These are phyloP conservation scores for Heimioporus sp. DNA, from an alignment of 768 basidiomycete species.

Conservation along the genomic window DNA sequence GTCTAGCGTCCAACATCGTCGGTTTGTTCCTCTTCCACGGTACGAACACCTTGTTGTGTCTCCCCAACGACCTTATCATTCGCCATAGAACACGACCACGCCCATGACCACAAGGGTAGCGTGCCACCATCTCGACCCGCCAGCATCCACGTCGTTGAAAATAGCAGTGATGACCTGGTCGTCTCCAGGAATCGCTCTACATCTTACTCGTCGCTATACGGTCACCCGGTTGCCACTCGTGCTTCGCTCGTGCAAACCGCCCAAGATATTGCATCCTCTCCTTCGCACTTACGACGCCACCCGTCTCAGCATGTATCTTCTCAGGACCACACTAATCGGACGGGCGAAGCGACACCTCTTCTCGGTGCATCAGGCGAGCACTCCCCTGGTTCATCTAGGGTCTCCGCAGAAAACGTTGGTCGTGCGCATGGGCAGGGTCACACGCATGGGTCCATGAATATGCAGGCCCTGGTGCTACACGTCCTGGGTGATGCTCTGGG, in stretches of 20 bases:
- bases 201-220: conserved; percentile 65
- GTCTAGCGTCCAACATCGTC: conserved; percentile 87
- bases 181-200: conserved; percentile 34
- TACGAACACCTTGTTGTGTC: conserved; percentile 31
- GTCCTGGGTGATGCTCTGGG: conserved; percentile 97
- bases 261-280: conserved; percentile 62
- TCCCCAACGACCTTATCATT: conserved; percentile 10
- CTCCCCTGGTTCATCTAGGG: conserved; percentile 9
- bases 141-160: conserved; percentile 30
- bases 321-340: conserved; percentile 4
- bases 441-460: conserved; percentile 86
- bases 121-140: conserved; percentile 38
- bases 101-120: conserved; percentile 43
- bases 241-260: conserved; percentile 80
- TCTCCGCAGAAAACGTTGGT: conserved; percentile 12
- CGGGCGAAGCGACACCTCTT: conserved; percentile 47
- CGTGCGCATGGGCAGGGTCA: conserved; percentile 31
- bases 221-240: conserved; percentile 70
- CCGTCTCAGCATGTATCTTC: background rate
- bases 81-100: conserved; percentile 64
- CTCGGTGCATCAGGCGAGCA: conserved; percentile 18
- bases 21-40: conserved; percentile 96
- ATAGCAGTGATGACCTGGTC: conserved; percentile 21
- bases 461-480: conserved; percentile 93
- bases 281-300: background rate